Evolutionary conservation across 371 early-diverging fungal genomes (phyloP).

Genomic region (Parasitella parasitica): DNA sequence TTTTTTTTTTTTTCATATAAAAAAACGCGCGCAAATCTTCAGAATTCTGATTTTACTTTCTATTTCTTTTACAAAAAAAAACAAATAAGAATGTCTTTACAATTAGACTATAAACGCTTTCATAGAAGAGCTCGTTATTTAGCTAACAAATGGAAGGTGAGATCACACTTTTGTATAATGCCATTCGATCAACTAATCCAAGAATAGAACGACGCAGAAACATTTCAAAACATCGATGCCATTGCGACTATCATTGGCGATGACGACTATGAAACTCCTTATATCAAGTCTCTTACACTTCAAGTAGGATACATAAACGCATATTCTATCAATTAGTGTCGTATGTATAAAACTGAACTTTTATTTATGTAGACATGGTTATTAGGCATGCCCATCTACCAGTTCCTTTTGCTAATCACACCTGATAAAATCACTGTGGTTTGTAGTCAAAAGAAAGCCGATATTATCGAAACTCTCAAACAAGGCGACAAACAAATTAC

Average conservation of each 20-base stretch:
- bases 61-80: neutral
- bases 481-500: conserved; percentile 59
- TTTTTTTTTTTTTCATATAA: neutral
- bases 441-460: conserved; percentile 79
- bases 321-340: neutral
- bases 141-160: conserved; percentile 58
- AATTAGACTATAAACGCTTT: conserved; percentile 62
- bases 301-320: conserved; percentile 52
- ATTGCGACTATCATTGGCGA: conserved; percentile 65
- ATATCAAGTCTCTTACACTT: conserved; percentile 66
- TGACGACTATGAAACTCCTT: conserved; percentile 65
- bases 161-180: neutral
- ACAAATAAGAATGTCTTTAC: conserved; percentile 17
- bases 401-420: conserved; percentile 81
- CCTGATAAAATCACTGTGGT: conserved; percentile 76
- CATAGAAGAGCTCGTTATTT: conserved; percentile 61
- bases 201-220: conserved; percentile 28
- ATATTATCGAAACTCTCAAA: conserved; percentile 41
- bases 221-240: conserved; percentile 61
- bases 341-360: neutral
- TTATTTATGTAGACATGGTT: conserved; percentile 78
- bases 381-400: conserved; percentile 91
- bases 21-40: neutral
- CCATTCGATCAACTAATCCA: neutral
- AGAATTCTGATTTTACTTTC: neutral